Conservation (phyloP, 2,329 filamentous ascomycete species). For the Dactylellina cionopaga region DNA sequence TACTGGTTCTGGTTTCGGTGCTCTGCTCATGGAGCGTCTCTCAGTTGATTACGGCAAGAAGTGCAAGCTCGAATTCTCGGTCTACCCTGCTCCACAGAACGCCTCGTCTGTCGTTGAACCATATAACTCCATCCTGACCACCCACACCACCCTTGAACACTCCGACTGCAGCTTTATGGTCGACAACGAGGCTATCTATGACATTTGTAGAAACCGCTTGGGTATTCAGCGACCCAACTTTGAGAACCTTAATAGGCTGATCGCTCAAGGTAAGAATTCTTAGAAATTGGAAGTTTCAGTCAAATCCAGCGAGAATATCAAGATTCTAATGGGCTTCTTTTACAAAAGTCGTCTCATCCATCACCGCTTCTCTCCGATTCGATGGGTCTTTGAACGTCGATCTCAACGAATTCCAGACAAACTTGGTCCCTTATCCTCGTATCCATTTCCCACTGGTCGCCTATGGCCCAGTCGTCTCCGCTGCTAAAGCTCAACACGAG, state of each 20-base stretch:
- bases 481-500: constrained; percentile 95
- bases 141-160: constrained; percentile 98
- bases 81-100: constrained; percentile 97
- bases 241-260: constrained; percentile 98
- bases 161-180: constrained; percentile 99
- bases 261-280: constrained; percentile 80
- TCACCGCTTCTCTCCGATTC: constrained; percentile 97
- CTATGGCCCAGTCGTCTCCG: constrained; percentile 92
- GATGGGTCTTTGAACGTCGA: constrained; percentile 99
- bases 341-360: constrained; percentile 88
- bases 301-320: background rate
- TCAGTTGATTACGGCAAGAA: constrained; percentile 99
- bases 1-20: constrained; percentile 98
- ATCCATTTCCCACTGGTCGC: constrained; percentile 99
- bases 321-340: background rate
- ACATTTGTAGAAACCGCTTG: constrained; percentile 97
- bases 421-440: constrained; percentile 97
- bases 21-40: constrained; percentile 97
- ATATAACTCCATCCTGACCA: constrained; percentile 99
- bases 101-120: constrained; percentile 98
- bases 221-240: constrained; percentile 97
- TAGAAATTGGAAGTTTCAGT: constrained; percentile 8
- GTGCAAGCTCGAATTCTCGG: constrained; percentile 99
- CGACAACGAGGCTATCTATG: constrained; percentile 99
- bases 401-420: constrained; percentile 99